Evolutionary conservation across 1,284 basidiomycete genomes (phyloP).

Genomic region (Puccinia triticina): DNA sequence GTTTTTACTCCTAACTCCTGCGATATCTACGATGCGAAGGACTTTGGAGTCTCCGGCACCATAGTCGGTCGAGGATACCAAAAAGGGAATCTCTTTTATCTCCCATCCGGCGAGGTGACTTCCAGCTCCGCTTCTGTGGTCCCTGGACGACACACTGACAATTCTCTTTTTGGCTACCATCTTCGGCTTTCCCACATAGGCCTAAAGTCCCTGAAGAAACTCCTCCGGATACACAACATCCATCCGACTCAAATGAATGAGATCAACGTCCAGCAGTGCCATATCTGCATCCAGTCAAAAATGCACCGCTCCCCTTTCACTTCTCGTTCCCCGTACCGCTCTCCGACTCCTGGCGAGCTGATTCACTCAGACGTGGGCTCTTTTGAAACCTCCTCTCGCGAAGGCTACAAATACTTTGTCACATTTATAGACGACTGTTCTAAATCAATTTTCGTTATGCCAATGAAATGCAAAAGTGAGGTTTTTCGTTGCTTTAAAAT

Average conservation of each 20-base stretch:
- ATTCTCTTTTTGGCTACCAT: neutral
- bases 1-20: no score
- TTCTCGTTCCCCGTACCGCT: neutral
- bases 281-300: neutral
- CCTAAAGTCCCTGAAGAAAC: neutral
- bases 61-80: neutral
- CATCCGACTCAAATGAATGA: neutral
- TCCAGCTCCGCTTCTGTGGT: neutral
- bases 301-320: neutral
- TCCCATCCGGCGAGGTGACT: neutral
- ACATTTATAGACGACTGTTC: slow-evolving; percentile 28
- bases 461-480: slow-evolving; percentile 41
- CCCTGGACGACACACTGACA: neutral
- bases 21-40: neutral
- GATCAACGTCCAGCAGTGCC: neutral
- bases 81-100: neutral
- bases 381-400: neutral
- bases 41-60: neutral
- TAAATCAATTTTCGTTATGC: slow-evolving; percentile 13
- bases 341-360: neutral
- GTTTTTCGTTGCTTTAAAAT: slow-evolving; percentile 1
- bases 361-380: neutral
- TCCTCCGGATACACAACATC: neutral
- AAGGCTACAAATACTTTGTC: neutral
- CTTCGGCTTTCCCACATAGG: neutral